Percentiles rank a stretch among this genome's conserved stretches.
Conservation (phyloP, 2,329 filamentous ascomycete genomes). For the Colletotrichum chrysophilum region DNA sequence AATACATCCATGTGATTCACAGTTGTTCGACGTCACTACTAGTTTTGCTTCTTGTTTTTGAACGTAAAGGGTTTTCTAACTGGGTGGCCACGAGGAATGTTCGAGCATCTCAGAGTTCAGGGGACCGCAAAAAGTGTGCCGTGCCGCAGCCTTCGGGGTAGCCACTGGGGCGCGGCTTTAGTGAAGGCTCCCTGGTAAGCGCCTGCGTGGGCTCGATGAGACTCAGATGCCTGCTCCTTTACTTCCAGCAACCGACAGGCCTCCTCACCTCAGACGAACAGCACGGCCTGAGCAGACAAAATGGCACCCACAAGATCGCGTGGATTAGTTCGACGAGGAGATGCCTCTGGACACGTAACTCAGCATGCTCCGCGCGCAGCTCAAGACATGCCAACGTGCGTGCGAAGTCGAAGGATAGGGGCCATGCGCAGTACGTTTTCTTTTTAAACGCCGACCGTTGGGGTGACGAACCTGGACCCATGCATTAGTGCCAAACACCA, state of each 20-base stretch:
- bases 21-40: background rate
- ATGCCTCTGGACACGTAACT: background rate
- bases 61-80: background rate
- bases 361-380: background rate
- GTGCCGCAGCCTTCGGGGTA: background rate
- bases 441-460: background rate
- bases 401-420: background rate
- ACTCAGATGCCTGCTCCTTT: background rate
- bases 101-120: background rate
- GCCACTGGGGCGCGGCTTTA: background rate
- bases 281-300: background rate
- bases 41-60: background rate
- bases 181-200: background rate
- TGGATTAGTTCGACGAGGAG: background rate
- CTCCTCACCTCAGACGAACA: background rate
- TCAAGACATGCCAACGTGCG: background rate
- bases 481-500: slow-evolving; percentile 2
- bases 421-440: background rate
- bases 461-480: background rate
- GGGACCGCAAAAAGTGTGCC: background rate
- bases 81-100: background rate
- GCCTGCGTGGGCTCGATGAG: background rate
- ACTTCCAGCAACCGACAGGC: background rate
- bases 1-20: background rate
- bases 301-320: background rate